These are phyloP conservation scores for Macrolepiota fuliginosa DNA, from an alignment of 768 basidiomycete genomes.

Conservation along the genomic window DNA sequence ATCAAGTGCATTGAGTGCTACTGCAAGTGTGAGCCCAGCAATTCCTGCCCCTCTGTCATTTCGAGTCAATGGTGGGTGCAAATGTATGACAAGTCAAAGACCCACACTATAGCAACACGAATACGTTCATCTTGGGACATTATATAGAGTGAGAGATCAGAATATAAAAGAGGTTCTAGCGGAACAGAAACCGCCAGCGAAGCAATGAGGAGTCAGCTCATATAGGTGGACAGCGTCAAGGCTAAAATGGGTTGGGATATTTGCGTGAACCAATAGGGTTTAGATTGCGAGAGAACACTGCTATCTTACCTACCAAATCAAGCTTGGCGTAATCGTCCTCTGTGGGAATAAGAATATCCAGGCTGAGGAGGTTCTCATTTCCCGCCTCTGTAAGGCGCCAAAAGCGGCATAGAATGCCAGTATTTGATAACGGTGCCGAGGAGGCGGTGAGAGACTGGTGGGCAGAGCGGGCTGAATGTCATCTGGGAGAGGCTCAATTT, in stretches of 20 bases:
- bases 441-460: too few relatives aligned
- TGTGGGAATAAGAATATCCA: neutral
- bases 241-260: neutral
- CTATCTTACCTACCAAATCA: neutral
- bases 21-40: conserved; percentile 36
- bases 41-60: conserved; percentile 37
- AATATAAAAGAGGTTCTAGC: neutral
- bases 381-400: too few relatives aligned
- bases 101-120: neutral
- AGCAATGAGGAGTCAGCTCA: neutral
- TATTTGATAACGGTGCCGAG: too few relatives aligned
- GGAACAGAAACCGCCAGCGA: neutral
- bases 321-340: neutral
- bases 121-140: neutral
- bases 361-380: too few relatives aligned
- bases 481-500: too few relatives aligned
- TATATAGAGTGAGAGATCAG: neutral
- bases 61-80: neutral
- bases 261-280: neutral
- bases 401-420: too few relatives aligned
- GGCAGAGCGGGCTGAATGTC: too few relatives aligned
- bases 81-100: neutral
- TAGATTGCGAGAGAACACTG: neutral
- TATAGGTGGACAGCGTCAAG: neutral
- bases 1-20: conserved; percentile 25